Evolutionary conservation across 768 basidiomycete genomes (phyloP).

Genomic region (Naematelia aurantialba): DNA sequence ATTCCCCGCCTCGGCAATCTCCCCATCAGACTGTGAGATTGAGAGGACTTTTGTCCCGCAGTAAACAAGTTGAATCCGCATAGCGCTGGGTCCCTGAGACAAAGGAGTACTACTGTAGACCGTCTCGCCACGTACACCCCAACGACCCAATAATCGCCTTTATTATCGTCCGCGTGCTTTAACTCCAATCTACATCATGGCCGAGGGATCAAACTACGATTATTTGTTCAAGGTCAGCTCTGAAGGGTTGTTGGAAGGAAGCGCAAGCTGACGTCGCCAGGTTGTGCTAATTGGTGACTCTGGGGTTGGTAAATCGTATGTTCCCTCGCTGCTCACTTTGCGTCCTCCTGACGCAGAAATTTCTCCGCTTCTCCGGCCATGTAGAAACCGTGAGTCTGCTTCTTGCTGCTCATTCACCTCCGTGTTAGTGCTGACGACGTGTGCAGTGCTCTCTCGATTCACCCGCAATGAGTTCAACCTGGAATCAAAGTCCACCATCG

Average conservation of each 20-base stretch:
- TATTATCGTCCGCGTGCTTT: background rate
- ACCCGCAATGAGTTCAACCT: slow-evolving; percentile 99
- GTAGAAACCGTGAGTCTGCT: slow-evolving; percentile 63
- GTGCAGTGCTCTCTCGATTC: slow-evolving; percentile 94
- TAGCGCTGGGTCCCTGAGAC: background rate
- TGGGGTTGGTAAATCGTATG: slow-evolving; percentile 98
- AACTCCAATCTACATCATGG: slow-evolving; percentile 56
- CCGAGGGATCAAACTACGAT: slow-evolving; percentile 94
- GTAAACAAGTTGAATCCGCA: too few relatives aligned
- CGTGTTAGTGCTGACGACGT: slow-evolving; percentile 5
- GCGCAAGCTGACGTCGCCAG: slow-evolving; percentile 55
- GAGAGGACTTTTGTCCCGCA: too few relatives aligned
- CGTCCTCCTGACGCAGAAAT: background rate
- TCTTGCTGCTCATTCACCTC: background rate
- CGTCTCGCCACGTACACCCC: background rate
- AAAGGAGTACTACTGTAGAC: slow-evolving; percentile 1
- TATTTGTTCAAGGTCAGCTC: slow-evolving; percentile 89
- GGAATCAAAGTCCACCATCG: slow-evolving; percentile 98
- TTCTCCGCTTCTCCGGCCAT: background rate
- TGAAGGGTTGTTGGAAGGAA: too few relatives aligned
- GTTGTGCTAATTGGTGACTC: slow-evolving; percentile 99
- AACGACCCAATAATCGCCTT: background rate
- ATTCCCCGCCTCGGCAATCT: too few relatives aligned
- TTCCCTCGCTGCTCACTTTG: slow-evolving; percentile 35
- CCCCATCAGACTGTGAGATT: too few relatives aligned